Base-by-base conservation (phyloP, 148 eudicot species). In the Camellia sinensis region DNA sequence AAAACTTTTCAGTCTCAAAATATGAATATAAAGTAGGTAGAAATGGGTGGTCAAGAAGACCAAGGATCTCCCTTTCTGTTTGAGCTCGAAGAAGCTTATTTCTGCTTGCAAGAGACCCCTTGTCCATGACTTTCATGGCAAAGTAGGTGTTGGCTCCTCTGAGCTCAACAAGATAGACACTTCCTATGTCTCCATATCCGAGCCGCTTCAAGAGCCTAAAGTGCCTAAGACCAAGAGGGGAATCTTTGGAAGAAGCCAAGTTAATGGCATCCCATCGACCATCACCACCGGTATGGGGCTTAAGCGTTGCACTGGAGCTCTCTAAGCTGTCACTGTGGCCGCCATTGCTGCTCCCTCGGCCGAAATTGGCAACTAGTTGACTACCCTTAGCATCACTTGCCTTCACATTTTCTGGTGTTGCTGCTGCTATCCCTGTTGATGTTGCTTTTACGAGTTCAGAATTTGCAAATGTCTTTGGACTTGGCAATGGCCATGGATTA, bases 51-150 rank as follows among this genome's bases (percentile, higher is more conserved):
- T 94, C 98, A 12, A 94, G 93, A 81, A 94, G 88, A 19, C 98
- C 92, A 15, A 94, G 91, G 67, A 94, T 94, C 86, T 94, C 98
- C 80, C 94, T 89, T 80, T 94, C 98, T 17, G 94, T 94, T 71
- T 94, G 90, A 14, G 98, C 94, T 76, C 98, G 80, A 18, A 92
- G 90, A 57, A 94, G 85, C 83, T 94, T 94, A 79, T 94, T 94
- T 77, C 98, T 78, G 72, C 94, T 94, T 0, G 89, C 97, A 22
- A 94, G 87, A 3, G 98, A 92, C 4, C 91, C 93, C 83, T 92
- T 93, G 79, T 93, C 98, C 98, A 93, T 93, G n/a, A 92, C 94
- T 85, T 94, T 94, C 93, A 94, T 94, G 18, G 98, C 98, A 79
- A 87, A 94, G 67, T 81, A 89, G 22, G 97, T 75, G 45, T 74